phyloP scores from a whole-genome alignment of 2,329 filamentous ascomycete species.

The Fusarium clavum region DNA sequence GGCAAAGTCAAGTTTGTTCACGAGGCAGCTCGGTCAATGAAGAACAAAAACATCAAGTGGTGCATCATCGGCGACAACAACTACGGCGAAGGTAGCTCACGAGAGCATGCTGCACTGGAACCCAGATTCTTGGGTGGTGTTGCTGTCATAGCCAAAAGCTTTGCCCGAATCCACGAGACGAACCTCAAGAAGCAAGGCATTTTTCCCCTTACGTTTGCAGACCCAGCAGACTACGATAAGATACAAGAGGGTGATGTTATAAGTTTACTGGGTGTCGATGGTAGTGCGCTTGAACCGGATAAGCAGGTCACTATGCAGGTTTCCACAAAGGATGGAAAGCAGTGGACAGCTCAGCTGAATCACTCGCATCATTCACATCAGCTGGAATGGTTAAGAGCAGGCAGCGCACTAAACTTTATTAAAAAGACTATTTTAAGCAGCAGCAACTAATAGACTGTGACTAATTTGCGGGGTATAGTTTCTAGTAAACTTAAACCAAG shows the following conservation, averaged over 20 bases:
- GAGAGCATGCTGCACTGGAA: conserved; percentile 89
- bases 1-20: conserved; percentile 67
- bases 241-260: conserved; percentile 55
- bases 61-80: conserved; percentile 53
- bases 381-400: conserved; percentile 21
- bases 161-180: conserved; percentile 92
- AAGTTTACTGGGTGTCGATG: conserved; percentile 20
- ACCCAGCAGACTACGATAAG: conserved; percentile 81
- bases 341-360: conserved; percentile 24
- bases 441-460: too few species aligned
- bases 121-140: conserved; percentile 85
- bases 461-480: too few species aligned
- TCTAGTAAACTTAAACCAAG: too few species aligned
- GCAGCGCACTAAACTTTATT: conserved; percentile 29
- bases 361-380: conserved; percentile 27
- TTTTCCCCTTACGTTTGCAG: conserved; percentile 71
- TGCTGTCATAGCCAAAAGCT: conserved; percentile 82
- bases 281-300: conserved; percentile 2
- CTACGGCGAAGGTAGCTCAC: conserved; percentile 87
- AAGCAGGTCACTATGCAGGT: conserved; percentile 28
- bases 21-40: neutral
- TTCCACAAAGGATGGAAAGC: neutral
- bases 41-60: neutral
- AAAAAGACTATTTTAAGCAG: neutral
- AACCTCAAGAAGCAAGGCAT: conserved; percentile 86